Conservation (phyloP, 345 rosid species). For the Boechera divaricarpa region DNA sequence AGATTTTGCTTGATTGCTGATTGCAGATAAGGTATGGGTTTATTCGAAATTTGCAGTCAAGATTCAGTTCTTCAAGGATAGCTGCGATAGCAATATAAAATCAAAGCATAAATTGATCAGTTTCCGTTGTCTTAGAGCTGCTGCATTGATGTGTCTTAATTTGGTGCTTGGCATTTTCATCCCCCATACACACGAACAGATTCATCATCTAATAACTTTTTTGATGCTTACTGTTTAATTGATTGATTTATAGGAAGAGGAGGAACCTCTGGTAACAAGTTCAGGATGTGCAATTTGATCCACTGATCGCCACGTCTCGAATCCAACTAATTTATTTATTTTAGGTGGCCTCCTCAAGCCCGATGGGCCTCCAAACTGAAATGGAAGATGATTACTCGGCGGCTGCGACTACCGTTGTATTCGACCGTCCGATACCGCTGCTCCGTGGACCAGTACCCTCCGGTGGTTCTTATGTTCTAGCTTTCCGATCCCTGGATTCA, state of each 20-base stretch:
- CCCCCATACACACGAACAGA: not conserved
- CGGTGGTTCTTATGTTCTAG: conserved; percentile 57
- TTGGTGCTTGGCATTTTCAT: not conserved
- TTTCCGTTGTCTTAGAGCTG: not conserved
- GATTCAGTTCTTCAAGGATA: not conserved
- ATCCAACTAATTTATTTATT: no score
- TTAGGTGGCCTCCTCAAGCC: no score
- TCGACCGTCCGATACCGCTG: conserved; percentile 64
- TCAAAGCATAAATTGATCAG: not conserved
- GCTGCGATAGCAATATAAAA: not conserved
- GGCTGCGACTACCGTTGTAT: conserved; percentile 59
- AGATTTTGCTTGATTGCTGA: conserved; percentile 1
- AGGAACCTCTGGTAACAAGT: no score
- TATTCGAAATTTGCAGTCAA: not conserved
- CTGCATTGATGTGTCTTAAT: not conserved
- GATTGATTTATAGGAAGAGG: no score
- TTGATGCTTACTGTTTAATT: no score
- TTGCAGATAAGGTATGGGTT: not conserved
- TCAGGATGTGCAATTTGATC: not conserved
- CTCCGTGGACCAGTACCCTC: conserved; percentile 70
- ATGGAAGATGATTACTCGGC: conserved; percentile 53
- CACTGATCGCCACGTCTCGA: no score
- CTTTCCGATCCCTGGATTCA: conserved; percentile 63
- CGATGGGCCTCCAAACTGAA: no score
- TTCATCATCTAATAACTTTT: not conserved